Evolutionary conservation across 139 green algal species (phyloP).

Genomic region (Chlorella sp.): DNA sequence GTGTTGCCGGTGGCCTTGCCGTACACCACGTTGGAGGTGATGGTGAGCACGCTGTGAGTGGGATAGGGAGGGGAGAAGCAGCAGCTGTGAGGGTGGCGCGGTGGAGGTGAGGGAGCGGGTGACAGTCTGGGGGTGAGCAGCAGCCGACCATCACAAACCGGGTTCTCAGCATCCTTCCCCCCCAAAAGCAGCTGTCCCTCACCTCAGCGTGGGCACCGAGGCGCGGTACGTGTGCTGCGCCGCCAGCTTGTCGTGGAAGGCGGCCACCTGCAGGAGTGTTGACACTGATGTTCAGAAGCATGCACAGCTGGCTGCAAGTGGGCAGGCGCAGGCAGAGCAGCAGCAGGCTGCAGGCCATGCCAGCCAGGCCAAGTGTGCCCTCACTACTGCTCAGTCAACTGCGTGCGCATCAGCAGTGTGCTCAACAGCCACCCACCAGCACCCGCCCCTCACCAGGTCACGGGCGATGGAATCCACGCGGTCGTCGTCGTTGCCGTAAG

Average conservation of each 20-base stretch:
- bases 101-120: neutral
- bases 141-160: too few species aligned
- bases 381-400: too few species aligned
- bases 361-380: too few species aligned
- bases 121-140: too few species aligned
- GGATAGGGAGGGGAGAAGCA: constrained; percentile 13
- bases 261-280: neutral
- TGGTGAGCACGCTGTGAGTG: constrained; percentile 79
- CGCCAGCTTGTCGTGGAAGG: constrained; percentile 63
- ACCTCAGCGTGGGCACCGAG: constrained; percentile 68
- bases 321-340: too few species aligned
- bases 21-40: constrained; percentile 84
- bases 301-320: too few species aligned
- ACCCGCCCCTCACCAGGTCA: constrained; percentile 42
- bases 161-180: too few species aligned
- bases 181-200: too few species aligned
- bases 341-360: too few species aligned
- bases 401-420: too few species aligned
- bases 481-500: constrained; percentile 84
- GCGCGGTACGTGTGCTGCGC: constrained; percentile 75
- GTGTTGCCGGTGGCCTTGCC: constrained; percentile 74
- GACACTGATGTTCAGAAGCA: too few species aligned
- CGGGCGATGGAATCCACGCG: constrained; percentile 68
- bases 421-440: too few species aligned
- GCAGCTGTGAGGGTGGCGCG: neutral